Evolutionary conservation across 495 filamentous ascomycete genomes (phyloP).

Genomic region (Penicillium chermesinum): DNA sequence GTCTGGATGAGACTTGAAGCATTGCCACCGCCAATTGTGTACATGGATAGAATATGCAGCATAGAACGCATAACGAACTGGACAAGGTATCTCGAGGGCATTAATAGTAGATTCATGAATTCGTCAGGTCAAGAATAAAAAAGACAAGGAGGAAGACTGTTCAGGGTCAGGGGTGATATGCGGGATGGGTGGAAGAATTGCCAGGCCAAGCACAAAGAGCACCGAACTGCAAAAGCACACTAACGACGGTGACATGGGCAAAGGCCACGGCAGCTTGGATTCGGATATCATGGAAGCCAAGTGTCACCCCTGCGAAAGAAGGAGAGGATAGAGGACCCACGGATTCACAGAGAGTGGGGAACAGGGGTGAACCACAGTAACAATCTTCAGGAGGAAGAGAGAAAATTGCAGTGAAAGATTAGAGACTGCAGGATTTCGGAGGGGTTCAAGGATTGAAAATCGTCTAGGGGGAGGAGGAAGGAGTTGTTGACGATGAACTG

Average conservation of each 20-base stretch:
- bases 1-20: too few relatives aligned
- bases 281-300: constrained; percentile 23
- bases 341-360: constrained; percentile 54
- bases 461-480: constrained; percentile 47
- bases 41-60: neutral
- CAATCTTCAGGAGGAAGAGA: constrained; percentile 54
- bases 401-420: constrained; percentile 31
- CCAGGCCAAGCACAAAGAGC: constrained; percentile 34
- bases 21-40: neutral
- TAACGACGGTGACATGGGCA: constrained; percentile 31
- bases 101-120: constrained; percentile 7
- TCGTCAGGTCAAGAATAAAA: neutral
- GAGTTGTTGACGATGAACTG: constrained; percentile 45
- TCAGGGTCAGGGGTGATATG: neutral
- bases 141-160: neutral
- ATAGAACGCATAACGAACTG: neutral
- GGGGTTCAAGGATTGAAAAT: constrained; percentile 24
- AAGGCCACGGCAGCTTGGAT: constrained; percentile 23
- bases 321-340: constrained; percentile 56
- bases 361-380: constrained; percentile 53
- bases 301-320: constrained; percentile 54
- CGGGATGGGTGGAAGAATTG: neutral
- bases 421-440: constrained; percentile 19
- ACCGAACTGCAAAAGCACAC: constrained; percentile 25
- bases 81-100: constrained; percentile 5